These are phyloP conservation scores for Linnemannia exigua DNA, from an alignment of 192 early-diverging fungal species.

Conservation along the genomic window DNA sequence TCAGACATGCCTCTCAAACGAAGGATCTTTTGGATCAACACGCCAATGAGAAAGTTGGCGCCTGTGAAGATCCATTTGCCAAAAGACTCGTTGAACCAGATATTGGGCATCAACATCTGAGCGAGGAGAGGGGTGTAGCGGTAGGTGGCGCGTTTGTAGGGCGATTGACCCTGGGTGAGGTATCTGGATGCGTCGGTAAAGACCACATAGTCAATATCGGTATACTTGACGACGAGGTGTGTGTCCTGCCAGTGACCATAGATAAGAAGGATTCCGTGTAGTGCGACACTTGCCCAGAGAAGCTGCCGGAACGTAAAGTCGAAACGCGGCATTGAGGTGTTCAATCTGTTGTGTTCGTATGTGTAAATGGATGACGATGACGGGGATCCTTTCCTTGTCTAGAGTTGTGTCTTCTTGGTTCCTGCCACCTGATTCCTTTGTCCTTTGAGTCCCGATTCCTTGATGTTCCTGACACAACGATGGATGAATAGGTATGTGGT, in stretches of 20 bases:
- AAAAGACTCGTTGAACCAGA: constrained; percentile 77
- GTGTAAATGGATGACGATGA: not conserved
- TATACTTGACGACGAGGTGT: constrained; percentile 94
- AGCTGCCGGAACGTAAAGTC: constrained; percentile 45
- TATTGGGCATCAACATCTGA: constrained; percentile 88
- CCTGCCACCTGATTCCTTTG: not conserved
- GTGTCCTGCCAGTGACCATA: constrained; percentile 94
- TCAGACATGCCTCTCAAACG: constrained; percentile 68
- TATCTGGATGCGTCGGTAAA: constrained; percentile 94
- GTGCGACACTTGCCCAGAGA: constrained; percentile 32
- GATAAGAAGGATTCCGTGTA: constrained; percentile 66
- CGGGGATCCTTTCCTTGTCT: not conserved
- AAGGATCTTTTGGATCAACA: constrained; percentile 71
- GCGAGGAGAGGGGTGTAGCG: constrained; percentile 98
- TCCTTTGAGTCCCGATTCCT: not conserved
- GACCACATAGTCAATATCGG: constrained; percentile 98
- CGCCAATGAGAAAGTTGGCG: constrained; percentile 85
- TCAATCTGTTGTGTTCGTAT: not conserved
- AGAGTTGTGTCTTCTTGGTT: not conserved
- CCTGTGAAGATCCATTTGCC: constrained; percentile 95
- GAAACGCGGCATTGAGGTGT: constrained; percentile 19
- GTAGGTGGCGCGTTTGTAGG: constrained; percentile 94
- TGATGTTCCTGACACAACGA: not conserved
- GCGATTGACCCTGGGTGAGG: constrained; percentile 79
- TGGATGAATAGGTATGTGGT: not conserved